A percentile compares a stretch with the other conserved stretches of the same genome.
Conservation (phyloP, 768 basidiomycete genomes). For the Trametes cubensis region DNA sequence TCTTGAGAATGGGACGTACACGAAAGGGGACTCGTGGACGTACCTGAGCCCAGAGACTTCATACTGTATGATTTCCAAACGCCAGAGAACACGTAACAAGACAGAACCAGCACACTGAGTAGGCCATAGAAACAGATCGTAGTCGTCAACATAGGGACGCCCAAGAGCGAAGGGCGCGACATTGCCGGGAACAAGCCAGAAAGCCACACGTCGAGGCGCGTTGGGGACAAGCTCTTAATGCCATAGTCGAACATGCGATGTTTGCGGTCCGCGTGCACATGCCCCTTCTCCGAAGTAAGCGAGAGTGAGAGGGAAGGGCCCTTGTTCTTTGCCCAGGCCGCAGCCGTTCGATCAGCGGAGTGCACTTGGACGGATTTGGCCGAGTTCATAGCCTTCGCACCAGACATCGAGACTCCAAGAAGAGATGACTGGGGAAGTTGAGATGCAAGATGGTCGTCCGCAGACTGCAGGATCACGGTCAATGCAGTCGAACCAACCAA, state of each 20-base stretch:
- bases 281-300: not conserved
- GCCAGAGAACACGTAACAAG: constrained; percentile 7
- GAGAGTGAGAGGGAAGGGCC: not conserved
- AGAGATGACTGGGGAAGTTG: too few species aligned
- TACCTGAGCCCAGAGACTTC: not conserved
- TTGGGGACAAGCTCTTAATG: not conserved
- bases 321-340: not conserved
- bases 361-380: too few species aligned
- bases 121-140: constrained; percentile 18
- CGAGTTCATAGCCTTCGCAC: too few species aligned
- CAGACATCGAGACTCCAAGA: too few species aligned
- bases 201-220: constrained; percentile 7
- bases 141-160: not conserved
- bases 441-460: too few species aligned
- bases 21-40: not conserved
- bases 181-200: constrained; percentile 5
- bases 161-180: constrained; percentile 4
- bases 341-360: too few species aligned
- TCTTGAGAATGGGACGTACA: not conserved
- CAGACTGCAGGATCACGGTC: too few species aligned
- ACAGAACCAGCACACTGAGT: constrained; percentile 13
- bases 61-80: not conserved
- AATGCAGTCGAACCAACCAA: too few species aligned
- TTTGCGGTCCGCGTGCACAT: not conserved
- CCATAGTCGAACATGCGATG: not conserved